A percentile compares a stretch with the other conserved stretches of the same genome.
Evolutionary conservation across 139 green algal species (phyloP).

Genomic region (Axilococcus clingmanii): DNA sequence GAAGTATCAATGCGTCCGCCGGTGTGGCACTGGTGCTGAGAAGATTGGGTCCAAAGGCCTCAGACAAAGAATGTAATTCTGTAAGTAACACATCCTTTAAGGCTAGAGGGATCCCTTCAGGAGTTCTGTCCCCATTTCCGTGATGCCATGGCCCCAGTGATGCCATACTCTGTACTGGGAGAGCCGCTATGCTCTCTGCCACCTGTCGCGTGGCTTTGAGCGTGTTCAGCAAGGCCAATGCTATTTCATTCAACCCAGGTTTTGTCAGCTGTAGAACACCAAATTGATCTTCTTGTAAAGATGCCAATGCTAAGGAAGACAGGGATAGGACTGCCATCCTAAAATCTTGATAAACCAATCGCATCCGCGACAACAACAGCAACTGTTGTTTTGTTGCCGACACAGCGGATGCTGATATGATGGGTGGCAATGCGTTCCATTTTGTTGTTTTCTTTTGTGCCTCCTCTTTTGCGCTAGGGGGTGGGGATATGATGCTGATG

Average conservation of each 20-base stretch:
- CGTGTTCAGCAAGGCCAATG: too few species aligned
- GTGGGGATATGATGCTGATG: too few species aligned
- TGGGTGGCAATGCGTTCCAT: background rate
- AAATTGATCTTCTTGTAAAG: conserved; percentile 17
- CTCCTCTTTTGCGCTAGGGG: too few species aligned
- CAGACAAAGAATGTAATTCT: conserved; percentile 1
- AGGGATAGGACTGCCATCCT: conserved; percentile 8
- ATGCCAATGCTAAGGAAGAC: conserved; percentile 4
- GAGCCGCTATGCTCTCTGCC: too few species aligned
- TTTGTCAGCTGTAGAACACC: conserved; percentile 23
- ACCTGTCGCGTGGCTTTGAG: too few species aligned
- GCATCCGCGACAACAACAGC: conserved; percentile 1
- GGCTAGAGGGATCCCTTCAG: too few species aligned
- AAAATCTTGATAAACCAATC: conserved; percentile 1
- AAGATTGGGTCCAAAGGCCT: conserved; percentile 17
- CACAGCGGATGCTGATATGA: conserved; percentile 3
- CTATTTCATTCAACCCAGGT: conserved; percentile 8
- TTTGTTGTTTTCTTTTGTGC: background rate
- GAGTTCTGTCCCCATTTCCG: too few species aligned
- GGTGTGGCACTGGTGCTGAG: too few species aligned
- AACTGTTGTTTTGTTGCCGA: conserved; percentile 2
- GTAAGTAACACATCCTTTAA: conserved; percentile 14
- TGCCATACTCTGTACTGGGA: too few species aligned
- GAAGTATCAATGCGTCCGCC: too few species aligned
- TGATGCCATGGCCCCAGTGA: too few species aligned